These are phyloP conservation scores for Prunus mume DNA, from an alignment of 306 rosid genomes.

Conservation along the genomic window DNA sequence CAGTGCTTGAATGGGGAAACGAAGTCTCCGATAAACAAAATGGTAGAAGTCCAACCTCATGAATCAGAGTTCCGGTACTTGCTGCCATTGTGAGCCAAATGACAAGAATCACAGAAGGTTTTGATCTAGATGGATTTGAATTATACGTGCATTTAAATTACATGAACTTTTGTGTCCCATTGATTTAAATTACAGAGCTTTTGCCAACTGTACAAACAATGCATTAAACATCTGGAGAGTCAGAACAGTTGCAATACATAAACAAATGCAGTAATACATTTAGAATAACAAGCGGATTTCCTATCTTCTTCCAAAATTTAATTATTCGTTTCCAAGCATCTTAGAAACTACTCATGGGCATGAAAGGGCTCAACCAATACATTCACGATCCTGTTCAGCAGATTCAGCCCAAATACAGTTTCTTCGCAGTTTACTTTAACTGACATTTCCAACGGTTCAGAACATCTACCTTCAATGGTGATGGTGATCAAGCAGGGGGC, in stretches of 20 bases:
- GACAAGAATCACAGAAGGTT: background rate
- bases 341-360: slow-evolving; percentile 31
- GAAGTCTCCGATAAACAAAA: slow-evolving; percentile 47
- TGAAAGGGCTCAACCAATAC: slow-evolving; percentile 57
- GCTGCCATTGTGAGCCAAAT: slow-evolving; percentile 34
- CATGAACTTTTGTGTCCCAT: background rate
- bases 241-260: background rate
- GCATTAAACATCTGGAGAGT: background rate
- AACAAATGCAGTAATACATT: background rate
- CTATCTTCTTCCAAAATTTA: slow-evolving; percentile 17
- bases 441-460: slow-evolving; percentile 61
- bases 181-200: background rate
- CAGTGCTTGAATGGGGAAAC: slow-evolving; percentile 60
- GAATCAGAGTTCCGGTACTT: slow-evolving; percentile 80
- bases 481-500: slow-evolving; percentile 70
- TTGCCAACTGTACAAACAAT: background rate
- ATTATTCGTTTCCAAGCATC: slow-evolving; percentile 15
- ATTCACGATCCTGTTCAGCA: slow-evolving; percentile 82
- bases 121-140: background rate
- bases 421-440: slow-evolving; percentile 91
- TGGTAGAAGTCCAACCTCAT: slow-evolving; percentile 73
- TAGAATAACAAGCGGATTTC: background rate
- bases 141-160: background rate
- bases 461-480: slow-evolving; percentile 81
- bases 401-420: slow-evolving; percentile 89